Evolutionary conservation across 768 basidiomycete genomes (phyloP), one percentile per base, ranked within the genome.

Genomic region (Paxillus rubicundulus): DNA sequence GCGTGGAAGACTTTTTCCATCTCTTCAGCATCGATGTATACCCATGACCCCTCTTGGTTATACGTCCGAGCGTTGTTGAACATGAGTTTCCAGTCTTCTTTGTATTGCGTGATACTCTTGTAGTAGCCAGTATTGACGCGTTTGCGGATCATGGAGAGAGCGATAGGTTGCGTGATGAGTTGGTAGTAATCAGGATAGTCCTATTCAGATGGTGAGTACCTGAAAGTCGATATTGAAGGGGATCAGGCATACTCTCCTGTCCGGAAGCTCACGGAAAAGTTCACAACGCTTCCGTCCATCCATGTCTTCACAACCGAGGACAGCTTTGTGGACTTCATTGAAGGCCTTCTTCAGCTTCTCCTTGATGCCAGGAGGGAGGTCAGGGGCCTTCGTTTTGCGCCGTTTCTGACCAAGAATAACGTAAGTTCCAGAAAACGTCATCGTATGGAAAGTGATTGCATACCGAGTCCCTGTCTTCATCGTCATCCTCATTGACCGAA

Each of bases 41-140:
- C 93, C 89, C 91, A 92, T 0, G 92, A 95, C 2, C 89, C 92
- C 70, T 96, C 92, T 69, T 89, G 86, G 68, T 98, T 98, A 77
- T 92, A 98, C 40, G 84, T 89, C 61, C 89, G 81, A 5, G 96
- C 95, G 62, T 98, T 98, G 69, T 83, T 80, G 70, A 95, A 98
- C 88, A 99, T 94, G 50, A 93, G 79, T 59, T 80, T 80, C 84
- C 87, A 92, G 68, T 96, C 92, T 42, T 83, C 81, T 52, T 81
- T 76, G 73, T 85, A 93, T 51, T 80, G 75, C 32, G 79, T 72
- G 33, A 94, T 82, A 36, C 71, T 82, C 76, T 91, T 92, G 76
- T 93, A 92, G 50, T 80, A 76, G 41, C 77, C 76, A 50, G 78
- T 74, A 46, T 75, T 82, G 45, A 80, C 76, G 9, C 87, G 86